phyloP scores from a whole-genome alignment of 345 rosid species.

The Noccaea caerulescens region DNA sequence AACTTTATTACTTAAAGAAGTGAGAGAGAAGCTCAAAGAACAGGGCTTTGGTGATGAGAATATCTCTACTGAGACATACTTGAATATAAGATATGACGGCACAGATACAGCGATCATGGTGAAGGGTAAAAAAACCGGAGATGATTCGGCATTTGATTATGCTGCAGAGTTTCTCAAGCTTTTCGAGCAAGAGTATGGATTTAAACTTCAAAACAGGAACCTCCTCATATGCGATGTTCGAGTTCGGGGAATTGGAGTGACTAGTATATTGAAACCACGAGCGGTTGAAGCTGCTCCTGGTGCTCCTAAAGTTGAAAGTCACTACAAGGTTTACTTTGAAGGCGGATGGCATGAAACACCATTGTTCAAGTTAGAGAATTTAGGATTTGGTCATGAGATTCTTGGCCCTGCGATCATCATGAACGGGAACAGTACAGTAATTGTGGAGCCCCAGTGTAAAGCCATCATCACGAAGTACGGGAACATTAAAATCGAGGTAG shows the following conservation, averaged over 20 bases:
- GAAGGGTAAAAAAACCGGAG: conserved; percentile 53
- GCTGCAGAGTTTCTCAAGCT: conserved; percentile 77
- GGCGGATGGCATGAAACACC: conserved; percentile 78
- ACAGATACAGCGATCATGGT: conserved; percentile 99
- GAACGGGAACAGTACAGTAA: conserved; percentile 97
- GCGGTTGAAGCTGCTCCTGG: conserved; percentile 52
- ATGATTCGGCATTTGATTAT: conserved; percentile 58
- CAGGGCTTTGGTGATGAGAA: conserved; percentile 78
- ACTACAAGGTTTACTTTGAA: conserved; percentile 71
- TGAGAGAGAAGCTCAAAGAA: conserved; percentile 68
- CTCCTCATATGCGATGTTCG: conserved; percentile 86
- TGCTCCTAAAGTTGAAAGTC: conserved; percentile 63
- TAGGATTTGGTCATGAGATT: conserved; percentile 71
- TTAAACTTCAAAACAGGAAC: conserved; percentile 77
- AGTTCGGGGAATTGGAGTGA: conserved; percentile 88
- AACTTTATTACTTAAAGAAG: conserved; percentile 54
- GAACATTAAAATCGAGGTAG: conserved; percentile 79
- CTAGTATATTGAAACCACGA: conserved; percentile 82
- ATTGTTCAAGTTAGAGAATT: conserved; percentile 74
- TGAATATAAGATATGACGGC: conserved; percentile 91
- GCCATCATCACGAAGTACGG: conserved; percentile 85
- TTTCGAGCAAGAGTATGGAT: conserved; percentile 91
- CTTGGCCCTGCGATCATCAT: conserved; percentile 89
- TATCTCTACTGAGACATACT: conserved; percentile 71
- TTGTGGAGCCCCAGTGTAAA: conserved; percentile 85